Percentiles rank a stretch among this genome's conserved stretches.
phyloP scores from a whole-genome alignment of 352 stramenopile genomes.

The Pilasporangium apinafurcum region DNA sequence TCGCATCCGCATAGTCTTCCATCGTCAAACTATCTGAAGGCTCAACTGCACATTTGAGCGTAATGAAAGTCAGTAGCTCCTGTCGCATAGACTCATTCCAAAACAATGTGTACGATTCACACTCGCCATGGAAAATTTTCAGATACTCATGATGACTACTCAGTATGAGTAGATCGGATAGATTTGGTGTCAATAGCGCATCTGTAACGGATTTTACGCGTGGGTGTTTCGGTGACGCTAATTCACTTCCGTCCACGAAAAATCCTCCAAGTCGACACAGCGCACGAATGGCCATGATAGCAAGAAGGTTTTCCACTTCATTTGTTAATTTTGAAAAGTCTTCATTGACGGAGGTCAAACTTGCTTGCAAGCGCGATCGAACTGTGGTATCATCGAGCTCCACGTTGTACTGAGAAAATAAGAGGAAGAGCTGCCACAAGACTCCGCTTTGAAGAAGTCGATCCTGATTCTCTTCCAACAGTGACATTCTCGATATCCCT shows the following conservation, averaged over 20 bases:
- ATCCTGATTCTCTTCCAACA: slow-evolving; percentile 54
- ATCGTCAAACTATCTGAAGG: slow-evolving; percentile 15
- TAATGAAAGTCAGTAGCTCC: slow-evolving; percentile 51
- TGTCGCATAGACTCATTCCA: slow-evolving; percentile 76
- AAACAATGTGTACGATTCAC: slow-evolving; percentile 73
- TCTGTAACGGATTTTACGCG: slow-evolving; percentile 36
- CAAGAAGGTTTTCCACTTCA: slow-evolving; percentile 67
- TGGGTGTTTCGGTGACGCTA: slow-evolving; percentile 34
- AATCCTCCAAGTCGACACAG: slow-evolving; percentile 65
- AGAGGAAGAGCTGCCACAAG: slow-evolving; percentile 60
- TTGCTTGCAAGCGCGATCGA: slow-evolving; percentile 28
- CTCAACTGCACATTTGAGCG: slow-evolving; percentile 26
- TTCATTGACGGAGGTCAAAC: slow-evolving; percentile 20
- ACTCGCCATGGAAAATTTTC: slow-evolving; percentile 75
- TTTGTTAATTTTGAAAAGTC: slow-evolving; percentile 31
- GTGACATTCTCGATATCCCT: slow-evolving; percentile 57
- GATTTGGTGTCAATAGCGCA: slow-evolving; percentile 68
- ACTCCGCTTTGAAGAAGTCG: slow-evolving; percentile 40
- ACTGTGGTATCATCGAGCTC: slow-evolving; percentile 48
- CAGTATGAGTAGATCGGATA: slow-evolving; percentile 47
- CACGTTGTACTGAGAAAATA: slow-evolving; percentile 68
- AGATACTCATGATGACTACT: slow-evolving; percentile 79
- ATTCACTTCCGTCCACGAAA: slow-evolving; percentile 42
- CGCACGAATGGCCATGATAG: slow-evolving; percentile 59
- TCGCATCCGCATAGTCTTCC: slow-evolving; percentile 42